Evolutionary conservation across 768 basidiomycete species (phyloP).

Genomic region (Mycena maculata): DNA sequence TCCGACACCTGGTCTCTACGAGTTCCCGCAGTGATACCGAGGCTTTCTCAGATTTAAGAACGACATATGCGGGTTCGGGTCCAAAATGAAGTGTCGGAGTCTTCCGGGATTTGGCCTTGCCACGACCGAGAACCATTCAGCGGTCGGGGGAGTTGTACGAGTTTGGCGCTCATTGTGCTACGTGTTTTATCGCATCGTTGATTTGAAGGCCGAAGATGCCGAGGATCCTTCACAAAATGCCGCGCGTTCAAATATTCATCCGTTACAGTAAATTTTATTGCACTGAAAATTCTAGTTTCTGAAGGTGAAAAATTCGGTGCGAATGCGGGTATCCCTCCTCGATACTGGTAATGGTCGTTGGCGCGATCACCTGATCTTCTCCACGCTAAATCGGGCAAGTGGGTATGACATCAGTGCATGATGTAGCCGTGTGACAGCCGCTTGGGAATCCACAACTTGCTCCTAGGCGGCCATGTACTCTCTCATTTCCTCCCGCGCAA

Average conservation of each 20-base stretch:
- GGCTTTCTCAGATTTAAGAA: slow-evolving; percentile 34
- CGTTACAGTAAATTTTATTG: no score
- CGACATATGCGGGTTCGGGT: slow-evolving; percentile 17
- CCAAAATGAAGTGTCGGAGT: slow-evolving; percentile 19
- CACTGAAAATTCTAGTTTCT: no score
- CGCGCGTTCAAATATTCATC: no score
- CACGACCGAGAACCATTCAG: slow-evolving; percentile 12
- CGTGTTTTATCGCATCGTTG: no score
- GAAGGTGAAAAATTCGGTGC: no score
- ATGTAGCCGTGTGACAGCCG: slow-evolving; percentile 1
- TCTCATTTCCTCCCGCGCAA: slow-evolving; percentile 31
- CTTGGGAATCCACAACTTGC: not conserved
- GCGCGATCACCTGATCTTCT: not conserved
- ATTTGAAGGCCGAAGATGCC: not conserved
- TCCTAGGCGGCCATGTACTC: slow-evolving; percentile 37
- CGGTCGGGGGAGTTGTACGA: not conserved
- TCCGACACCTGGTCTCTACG: slow-evolving; percentile 55
- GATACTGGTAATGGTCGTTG: no score
- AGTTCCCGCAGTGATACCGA: slow-evolving; percentile 50
- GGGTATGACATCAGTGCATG: not conserved
- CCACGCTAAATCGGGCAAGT: not conserved
- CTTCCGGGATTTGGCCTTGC: slow-evolving; percentile 4
- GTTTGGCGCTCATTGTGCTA: not conserved
- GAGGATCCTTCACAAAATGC: no score
- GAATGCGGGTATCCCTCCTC: no score